Evolutionary conservation across 2,329 filamentous ascomycete genomes (phyloP), one percentile per base, ranked within the genome.

Genomic region (Apiospora koreana): DNA sequence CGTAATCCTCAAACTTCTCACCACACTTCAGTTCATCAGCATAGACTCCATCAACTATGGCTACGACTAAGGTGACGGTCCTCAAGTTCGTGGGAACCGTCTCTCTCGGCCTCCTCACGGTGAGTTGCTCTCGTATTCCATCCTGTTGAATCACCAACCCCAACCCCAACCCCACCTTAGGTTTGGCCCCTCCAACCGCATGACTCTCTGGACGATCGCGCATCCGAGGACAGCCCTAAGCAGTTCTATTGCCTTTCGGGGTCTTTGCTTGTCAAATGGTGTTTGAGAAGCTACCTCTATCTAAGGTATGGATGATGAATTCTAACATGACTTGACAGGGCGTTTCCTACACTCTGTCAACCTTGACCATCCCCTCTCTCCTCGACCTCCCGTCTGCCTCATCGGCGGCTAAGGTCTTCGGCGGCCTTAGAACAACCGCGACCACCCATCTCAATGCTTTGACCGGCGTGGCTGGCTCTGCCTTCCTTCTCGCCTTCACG

Each of bases 61-160:
- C 89, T 76, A 89, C 88, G 76, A 90, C 87, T 77, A 89, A 90
- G 78, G 86, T 97, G 78, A 91, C 93, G 69, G 84, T 92, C 81
- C 90, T 93, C 84, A 98, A 98, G 85, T 97, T 98, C 81, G 92
- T 98, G 75, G 95, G 95, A 78, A 97, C 94, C 68, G 89, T 97
- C 75, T 95, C 93, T 76, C 87, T 98, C 70, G 95, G 95, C 73
- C 87, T 98, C 70, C 84, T 97, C 81, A 97, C 94, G 71, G 94
- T 97, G 88, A 77, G 92, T 76, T 42, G 54, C 35, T 45, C 31
- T 62, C 31, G 31, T 45, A 67, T 58, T 43, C 71, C 43, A 68
- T 46, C 65, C 68, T 58, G 43, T 69, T 70, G 48, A 66, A 25
- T 58, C 58, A 38, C 43, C 68, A 65, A n/a, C 45, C 45, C 48